phyloP scores from a whole-genome alignment of 805 yeast genomes.

The Wickerhamia fluorescens region DNA sequence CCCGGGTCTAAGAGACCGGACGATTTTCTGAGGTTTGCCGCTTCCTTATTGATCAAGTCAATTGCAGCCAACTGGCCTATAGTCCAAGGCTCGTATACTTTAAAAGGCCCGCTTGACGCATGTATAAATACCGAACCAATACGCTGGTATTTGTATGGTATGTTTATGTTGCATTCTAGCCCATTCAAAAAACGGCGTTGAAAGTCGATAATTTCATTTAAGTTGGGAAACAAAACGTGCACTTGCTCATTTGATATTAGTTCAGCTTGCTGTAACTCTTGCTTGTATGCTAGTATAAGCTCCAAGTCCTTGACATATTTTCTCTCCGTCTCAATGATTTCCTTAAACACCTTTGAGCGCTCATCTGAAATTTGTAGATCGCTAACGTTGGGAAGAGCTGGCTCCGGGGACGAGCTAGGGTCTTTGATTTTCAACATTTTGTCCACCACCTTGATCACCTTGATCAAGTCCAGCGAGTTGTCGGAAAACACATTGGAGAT shows the following conservation, averaged over 20 bases:
- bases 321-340: constrained; percentile 83
- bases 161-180: constrained; percentile 76
- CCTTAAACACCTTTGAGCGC: constrained; percentile 73
- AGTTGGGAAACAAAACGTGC: constrained; percentile 77
- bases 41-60: constrained; percentile 65
- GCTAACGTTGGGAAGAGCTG: constrained; percentile 5
- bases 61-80: constrained; percentile 83
- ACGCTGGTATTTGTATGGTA: constrained; percentile 69
- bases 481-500: constrained; percentile 85
- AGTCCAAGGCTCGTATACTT: constrained; percentile 91
- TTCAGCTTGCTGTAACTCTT: constrained; percentile 59
- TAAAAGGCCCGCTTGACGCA: constrained; percentile 73
- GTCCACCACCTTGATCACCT: constrained; percentile 66
- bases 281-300: constrained; percentile 57
- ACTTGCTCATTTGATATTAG: constrained; percentile 71
- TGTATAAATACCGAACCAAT: constrained; percentile 85
- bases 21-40: constrained; percentile 46
- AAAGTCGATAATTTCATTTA: constrained; percentile 78
- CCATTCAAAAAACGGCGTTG: constrained; percentile 87
- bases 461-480: constrained; percentile 67
- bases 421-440: constrained; percentile 33
- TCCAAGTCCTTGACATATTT: constrained; percentile 91
- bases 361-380: constrained; percentile 41
- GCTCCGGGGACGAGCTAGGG: too few relatives aligned
- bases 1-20: constrained; percentile 68